Conservation (phyloP, 2,329 filamentous ascomycete species). For the Colletotrichum truncatum region DNA sequence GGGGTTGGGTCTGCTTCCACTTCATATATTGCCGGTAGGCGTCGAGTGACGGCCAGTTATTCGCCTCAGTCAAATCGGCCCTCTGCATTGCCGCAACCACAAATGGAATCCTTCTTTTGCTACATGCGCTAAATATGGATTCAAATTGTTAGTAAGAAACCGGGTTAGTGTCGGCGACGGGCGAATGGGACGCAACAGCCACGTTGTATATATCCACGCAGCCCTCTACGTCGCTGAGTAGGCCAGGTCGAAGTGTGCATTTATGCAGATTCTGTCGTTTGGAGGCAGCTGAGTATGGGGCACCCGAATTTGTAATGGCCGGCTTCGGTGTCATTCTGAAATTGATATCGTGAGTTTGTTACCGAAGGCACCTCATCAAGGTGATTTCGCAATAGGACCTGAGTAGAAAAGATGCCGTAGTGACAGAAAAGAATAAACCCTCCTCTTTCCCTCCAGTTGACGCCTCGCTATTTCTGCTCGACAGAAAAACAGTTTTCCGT, state of each 20-base stretch:
- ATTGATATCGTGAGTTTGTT: no score
- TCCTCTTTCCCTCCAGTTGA: no score
- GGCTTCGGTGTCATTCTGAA: no score
- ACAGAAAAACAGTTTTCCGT: no score
- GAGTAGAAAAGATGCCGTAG: no score
- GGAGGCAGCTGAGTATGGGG: no score
- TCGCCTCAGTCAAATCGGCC: slow-evolving; percentile 39
- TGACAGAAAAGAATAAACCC: no score
- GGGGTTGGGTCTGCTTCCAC: slow-evolving; percentile 33
- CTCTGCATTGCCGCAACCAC: slow-evolving; percentile 51
- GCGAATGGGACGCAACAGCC: slow-evolving; percentile 33
- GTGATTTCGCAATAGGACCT: no score
- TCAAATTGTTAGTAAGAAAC: slow-evolving; percentile 35
- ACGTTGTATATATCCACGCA: slow-evolving; percentile 56
- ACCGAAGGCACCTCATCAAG: no score
- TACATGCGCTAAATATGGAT: slow-evolving; percentile 42
- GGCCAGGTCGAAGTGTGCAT: slow-evolving; percentile 55
- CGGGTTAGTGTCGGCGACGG: background rate
- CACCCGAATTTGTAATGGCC: no score
- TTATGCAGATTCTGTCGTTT: no score
- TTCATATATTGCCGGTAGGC: slow-evolving; percentile 42
- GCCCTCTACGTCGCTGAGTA: slow-evolving; percentile 44
- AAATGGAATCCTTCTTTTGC: slow-evolving; percentile 50
- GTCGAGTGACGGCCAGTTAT: slow-evolving; percentile 44
- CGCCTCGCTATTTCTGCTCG: no score